These are phyloP conservation scores for Hyphopichia pseudoburtonii DNA, from an alignment of 1,139 yeast genomes.

Conservation along the genomic window DNA sequence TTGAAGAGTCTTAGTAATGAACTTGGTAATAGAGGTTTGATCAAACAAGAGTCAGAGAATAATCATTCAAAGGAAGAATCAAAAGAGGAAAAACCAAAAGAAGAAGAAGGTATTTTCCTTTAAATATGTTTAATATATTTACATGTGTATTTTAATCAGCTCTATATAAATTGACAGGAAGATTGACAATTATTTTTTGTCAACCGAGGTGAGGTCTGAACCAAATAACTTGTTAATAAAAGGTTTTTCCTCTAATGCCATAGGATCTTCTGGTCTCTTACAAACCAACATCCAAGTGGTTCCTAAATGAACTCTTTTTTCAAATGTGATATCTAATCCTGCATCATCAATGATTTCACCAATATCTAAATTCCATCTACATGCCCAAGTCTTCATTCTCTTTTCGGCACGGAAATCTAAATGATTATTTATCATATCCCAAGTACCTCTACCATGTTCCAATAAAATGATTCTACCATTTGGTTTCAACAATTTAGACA, in stretches of 20 bases:
- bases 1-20: slow-evolving; percentile 24
- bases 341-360: slow-evolving; percentile 81
- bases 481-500: slow-evolving; percentile 72
- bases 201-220: slow-evolving; percentile 29
- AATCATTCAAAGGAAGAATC: slow-evolving; percentile 6
- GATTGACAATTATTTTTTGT: slow-evolving; percentile 15
- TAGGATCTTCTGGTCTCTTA: slow-evolving; percentile 67
- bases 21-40: slow-evolving; percentile 26
- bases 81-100: slow-evolving; percentile 5
- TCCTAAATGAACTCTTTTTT: slow-evolving; percentile 84
- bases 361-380: slow-evolving; percentile 95
- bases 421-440: slow-evolving; percentile 73
- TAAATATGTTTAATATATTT: slow-evolving; percentile 9
- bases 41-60: slow-evolving; percentile 6
- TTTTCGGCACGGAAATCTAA: slow-evolving; percentile 81
- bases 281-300: slow-evolving; percentile 86
- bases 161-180: slow-evolving; percentile 10
- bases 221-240: slow-evolving; percentile 46
- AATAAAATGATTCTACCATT: slow-evolving; percentile 86
- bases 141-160: slow-evolving; percentile 5
- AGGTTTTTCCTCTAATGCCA: slow-evolving; percentile 41
- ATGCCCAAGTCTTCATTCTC: slow-evolving; percentile 92
- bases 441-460: slow-evolving; percentile 90
- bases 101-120: slow-evolving; percentile 13
- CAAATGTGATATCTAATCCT: slow-evolving; percentile 79